Conservation (phyloP, 1,139 yeast genomes). For the Candida tetrigidarum region DNA sequence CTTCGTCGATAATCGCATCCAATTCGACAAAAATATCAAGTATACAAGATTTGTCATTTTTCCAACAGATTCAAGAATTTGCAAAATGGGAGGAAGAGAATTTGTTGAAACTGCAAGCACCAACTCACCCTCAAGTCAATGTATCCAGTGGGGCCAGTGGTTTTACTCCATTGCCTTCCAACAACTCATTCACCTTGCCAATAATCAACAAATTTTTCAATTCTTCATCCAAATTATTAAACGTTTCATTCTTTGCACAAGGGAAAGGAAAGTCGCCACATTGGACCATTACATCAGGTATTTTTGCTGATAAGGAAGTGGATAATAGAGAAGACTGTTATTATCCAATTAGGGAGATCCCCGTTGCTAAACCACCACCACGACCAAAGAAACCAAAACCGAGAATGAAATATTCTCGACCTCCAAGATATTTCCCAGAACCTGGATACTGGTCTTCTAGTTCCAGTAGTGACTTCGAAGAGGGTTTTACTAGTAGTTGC, state of each 20-base stretch:
- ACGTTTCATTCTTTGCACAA: conserved; percentile 5
- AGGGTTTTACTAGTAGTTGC: not conserved
- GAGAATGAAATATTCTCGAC: not conserved
- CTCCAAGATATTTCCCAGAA: not conserved
- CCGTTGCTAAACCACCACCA: conserved; percentile 6
- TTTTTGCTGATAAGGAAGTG: conserved; percentile 14
- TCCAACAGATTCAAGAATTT: conserved; percentile 11
- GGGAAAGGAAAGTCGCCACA: conserved; percentile 8
- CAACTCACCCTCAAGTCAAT: not conserved
- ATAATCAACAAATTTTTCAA: conserved; percentile 4
- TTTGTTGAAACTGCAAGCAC: conserved; percentile 3
- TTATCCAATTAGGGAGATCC: conserved; percentile 3
- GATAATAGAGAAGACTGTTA: conserved; percentile 4
- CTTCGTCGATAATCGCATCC: not conserved
- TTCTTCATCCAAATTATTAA: not conserved
- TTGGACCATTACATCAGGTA: conserved; percentile 16
- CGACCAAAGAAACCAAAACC: not conserved
- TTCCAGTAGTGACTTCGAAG: conserved; percentile 8
- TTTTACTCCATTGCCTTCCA: not conserved
- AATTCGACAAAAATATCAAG: conserved; percentile 2
- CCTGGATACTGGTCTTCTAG: conserved; percentile 4
- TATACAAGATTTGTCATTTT: conserved; percentile 8
- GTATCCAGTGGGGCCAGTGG: not conserved
- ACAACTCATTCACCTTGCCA: not conserved
- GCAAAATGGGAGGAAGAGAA: conserved; percentile 13